phyloP scores from a whole-genome alignment of 108 stramenopile species.

The Skeletonema menzelii region DNA sequence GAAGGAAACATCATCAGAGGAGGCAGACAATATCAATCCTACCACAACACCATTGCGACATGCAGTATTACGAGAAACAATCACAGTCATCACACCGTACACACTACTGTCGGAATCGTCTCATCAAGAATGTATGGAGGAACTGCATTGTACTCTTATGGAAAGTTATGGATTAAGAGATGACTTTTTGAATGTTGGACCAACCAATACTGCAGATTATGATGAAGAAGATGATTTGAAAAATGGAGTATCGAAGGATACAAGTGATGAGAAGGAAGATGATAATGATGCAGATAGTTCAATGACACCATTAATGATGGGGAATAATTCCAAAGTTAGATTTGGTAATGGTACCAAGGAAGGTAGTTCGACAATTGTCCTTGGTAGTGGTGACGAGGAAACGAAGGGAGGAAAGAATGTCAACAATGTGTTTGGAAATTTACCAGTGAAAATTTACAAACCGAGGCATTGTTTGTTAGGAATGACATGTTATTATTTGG shows the following conservation, averaged over 20 bases:
- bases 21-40: neutral
- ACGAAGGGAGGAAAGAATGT: too few relatives aligned
- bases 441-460: constrained; percentile 17
- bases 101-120: constrained; percentile 1
- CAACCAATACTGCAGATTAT: neutral
- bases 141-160: constrained; percentile 18
- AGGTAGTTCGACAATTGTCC: neutral
- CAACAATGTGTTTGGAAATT: neutral
- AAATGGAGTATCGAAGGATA: neutral
- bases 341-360: constrained; percentile 37
- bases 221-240: neutral
- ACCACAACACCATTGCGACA: neutral
- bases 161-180: constrained; percentile 15
- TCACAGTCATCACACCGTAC: constrained; percentile 22
- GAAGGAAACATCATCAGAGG: neutral
- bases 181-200: constrained; percentile 16
- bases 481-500: constrained; percentile 36
- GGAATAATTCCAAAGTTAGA: constrained; percentile 12
- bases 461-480: constrained; percentile 23
- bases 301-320: neutral
- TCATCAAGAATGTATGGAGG: constrained; percentile 1
- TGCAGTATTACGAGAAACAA: constrained; percentile 9
- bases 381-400: neutral
- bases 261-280: neutral
- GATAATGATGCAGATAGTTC: neutral